A percentile compares a stretch with the other conserved stretches of the same genome.
These are phyloP conservation scores for Aureobasidium subglaciale DNA, from an alignment of 2,329 filamentous ascomycete species.

Conservation along the genomic window DNA sequence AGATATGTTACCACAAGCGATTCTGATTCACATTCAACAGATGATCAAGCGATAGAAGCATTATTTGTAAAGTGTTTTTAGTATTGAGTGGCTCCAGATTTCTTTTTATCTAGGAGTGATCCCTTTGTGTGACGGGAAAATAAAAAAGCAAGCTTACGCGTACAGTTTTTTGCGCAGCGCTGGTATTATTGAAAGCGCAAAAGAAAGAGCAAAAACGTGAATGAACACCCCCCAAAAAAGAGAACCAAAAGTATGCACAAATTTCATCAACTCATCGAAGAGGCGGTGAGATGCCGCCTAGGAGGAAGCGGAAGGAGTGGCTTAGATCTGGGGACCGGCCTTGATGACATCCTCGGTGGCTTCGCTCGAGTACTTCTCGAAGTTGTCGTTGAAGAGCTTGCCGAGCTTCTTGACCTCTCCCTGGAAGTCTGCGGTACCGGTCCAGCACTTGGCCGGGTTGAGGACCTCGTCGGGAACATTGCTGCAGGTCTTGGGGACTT, in stretches of 20 bases:
- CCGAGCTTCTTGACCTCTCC: slow-evolving; percentile 86
- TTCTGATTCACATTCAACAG: too few species aligned
- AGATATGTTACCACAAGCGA: too few species aligned
- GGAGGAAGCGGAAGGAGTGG: background rate
- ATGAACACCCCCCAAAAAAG: background rate
- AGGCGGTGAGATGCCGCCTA: background rate
- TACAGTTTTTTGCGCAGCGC: slow-evolving; percentile 7
- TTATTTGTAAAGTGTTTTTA: background rate
- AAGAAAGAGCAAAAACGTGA: background rate
- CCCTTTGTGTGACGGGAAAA: background rate
- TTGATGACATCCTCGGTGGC: slow-evolving; percentile 47
- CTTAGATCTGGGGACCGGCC: slow-evolving; percentile 32
- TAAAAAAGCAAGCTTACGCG: background rate
- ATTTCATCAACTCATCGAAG: slow-evolving; percentile 10
- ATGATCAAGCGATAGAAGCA: background rate
- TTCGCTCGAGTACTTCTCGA: slow-evolving; percentile 84
- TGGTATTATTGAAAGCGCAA: background rate
- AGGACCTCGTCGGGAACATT: slow-evolving; percentile 85
- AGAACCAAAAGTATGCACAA: background rate
- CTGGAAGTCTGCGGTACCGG: slow-evolving; percentile 72
- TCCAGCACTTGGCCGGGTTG: slow-evolving; percentile 93
- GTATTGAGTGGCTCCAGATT: background rate
- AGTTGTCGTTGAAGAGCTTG: slow-evolving; percentile 89
- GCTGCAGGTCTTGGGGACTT: slow-evolving; percentile 86
- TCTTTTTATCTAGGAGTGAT: slow-evolving; percentile 9